Evolutionary conservation across 805 yeast genomes (phyloP).

Genomic region (Nakazawaea populi): DNA sequence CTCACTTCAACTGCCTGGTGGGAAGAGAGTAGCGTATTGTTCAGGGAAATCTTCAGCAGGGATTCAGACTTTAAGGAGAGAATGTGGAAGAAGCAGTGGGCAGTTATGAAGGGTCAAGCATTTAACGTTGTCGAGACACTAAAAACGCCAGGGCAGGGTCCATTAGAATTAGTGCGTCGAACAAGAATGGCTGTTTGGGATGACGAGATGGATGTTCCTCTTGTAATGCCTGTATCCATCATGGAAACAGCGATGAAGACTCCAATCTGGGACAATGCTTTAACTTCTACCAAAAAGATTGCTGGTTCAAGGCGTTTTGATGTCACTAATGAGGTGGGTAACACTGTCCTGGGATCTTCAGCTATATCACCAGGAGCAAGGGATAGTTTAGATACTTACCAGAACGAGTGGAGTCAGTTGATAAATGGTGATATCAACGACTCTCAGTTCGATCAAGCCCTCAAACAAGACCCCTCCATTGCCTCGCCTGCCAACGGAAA

Average conservation of each 20-base stretch:
- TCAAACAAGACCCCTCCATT: not conserved
- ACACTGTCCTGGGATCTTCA: not conserved
- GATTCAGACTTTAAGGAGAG: constrained; percentile 61
- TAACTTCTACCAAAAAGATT: not conserved
- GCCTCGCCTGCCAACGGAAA: not conserved
- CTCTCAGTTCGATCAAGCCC: constrained; percentile 13
- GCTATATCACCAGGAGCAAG: not conserved
- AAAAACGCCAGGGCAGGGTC: constrained; percentile 53
- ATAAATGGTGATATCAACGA: constrained; percentile 25
- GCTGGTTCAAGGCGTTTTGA: not conserved
- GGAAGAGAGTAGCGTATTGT: constrained; percentile 48
- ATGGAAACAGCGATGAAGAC: constrained; percentile 40
- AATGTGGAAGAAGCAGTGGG: constrained; percentile 63
- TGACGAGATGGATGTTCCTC: constrained; percentile 55
- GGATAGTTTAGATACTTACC: constrained; percentile 14
- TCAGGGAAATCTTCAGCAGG: constrained; percentile 42
- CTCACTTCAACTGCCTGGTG: constrained; percentile 64
- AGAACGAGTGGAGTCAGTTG: constrained; percentile 24
- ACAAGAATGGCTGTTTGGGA: constrained; percentile 55
- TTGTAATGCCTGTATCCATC: constrained; percentile 28
- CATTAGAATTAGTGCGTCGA: constrained; percentile 57
- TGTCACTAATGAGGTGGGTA: not conserved
- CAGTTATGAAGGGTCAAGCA: constrained; percentile 73
- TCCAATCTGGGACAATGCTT: constrained; percentile 18
- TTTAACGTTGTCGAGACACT: constrained; percentile 67